Evolutionary conservation across 768 basidiomycete genomes (phyloP), one percentile per base, ranked within the genome.

Genomic region (Podaxis sp.): DNA sequence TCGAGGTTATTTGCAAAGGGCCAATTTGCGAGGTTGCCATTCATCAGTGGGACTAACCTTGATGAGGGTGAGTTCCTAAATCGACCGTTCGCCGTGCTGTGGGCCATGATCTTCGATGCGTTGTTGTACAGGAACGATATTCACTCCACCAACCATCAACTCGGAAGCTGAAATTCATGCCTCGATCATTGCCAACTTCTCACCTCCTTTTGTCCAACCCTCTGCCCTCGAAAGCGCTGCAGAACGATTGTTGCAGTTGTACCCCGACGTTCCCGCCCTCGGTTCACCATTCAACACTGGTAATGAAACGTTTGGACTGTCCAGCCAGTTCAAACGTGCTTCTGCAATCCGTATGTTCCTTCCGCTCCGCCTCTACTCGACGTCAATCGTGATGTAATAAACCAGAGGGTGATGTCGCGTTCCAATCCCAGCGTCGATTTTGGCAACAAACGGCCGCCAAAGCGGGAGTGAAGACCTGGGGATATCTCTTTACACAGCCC

Each of bases 221-320:
- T 61, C 47, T 3, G 63, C 61, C 3, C 64, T 75, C 4, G 46
- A 62, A 13, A 52, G 52, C 2, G 71, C 70, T 1, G 63, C 70
- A 2, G 64, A 72, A 5, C 62, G 59, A 13, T 28, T 80, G 0
- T 61, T 79, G 0, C 58, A 75, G 18, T 63, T 79, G 2, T 82
- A 82, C 64, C 79, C 80, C 0, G 68, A 78, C 57, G 66, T 69
- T 37, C 76, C 81, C 21, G 67, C 76, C 13, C 61, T 71, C 32
- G 82, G 82, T 2, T 77, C 78, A 0, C 82, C 82, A 0, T 83
- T 74, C 62, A 71, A 71, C 11, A 82, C 80, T 2, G 79, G 81
- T 4, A 72, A 75, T 61, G 65, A 78, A 23, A 77, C 78, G 0
- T 82, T 81, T 61, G 79, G 79, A 0, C 64, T 77, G 11, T 63